Evolutionary conservation across 2,329 filamentous ascomycete species (phyloP), one percentile per base, ranked within the genome.

Genomic region (Colletotrichum melonis): DNA sequence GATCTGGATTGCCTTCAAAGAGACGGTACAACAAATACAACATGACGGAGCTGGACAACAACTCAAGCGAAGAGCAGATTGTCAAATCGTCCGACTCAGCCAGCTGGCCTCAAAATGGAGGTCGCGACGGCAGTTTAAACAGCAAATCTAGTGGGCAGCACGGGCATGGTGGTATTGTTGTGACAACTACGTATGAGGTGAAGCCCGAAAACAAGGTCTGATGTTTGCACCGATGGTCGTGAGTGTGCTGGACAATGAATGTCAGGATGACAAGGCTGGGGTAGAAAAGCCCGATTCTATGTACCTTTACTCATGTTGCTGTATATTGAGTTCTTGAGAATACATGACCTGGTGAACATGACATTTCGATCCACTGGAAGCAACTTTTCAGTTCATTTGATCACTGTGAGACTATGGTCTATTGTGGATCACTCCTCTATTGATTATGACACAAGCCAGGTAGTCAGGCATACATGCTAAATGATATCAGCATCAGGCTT

Each of bases 21-120:
- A 57, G 49, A 14, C 67, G 64, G n/a, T 35, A 72, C 22, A 72
- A 68, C 35, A 72, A 68, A 49, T 72, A 72, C 35, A 72, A 68
- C 49, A 72, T 72, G 72, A 75, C 76, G 5, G 73, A 80, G 8
- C 74, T 78, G 1, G 77, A 78, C 42, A 77, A 79, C 14, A 81
- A 79, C 60, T 80, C 77, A 24, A 81, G 80, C 75, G 78, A 81
- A 69, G 80, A 82, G 38, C 76, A 78, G 30, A 82, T 81, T 14
- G 78, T 81, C 5, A 69, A 76, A 54, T 38, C 58, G 78, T 74
- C 26, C 69, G 77, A 68, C 22, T 28, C 49, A 9, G 6, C 12
- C 1, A 42, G 49, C 2, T 68, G 64, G 64, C 26, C 64, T 42
- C 35, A 42, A 12, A 38, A 49, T 24, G 52, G 57, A 5, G 28